Evolutionary conservation across 495 filamentous ascomycete genomes (phyloP), one percentile per base, ranked within the genome.

Genomic region (Articulospora tetracladia): DNA sequence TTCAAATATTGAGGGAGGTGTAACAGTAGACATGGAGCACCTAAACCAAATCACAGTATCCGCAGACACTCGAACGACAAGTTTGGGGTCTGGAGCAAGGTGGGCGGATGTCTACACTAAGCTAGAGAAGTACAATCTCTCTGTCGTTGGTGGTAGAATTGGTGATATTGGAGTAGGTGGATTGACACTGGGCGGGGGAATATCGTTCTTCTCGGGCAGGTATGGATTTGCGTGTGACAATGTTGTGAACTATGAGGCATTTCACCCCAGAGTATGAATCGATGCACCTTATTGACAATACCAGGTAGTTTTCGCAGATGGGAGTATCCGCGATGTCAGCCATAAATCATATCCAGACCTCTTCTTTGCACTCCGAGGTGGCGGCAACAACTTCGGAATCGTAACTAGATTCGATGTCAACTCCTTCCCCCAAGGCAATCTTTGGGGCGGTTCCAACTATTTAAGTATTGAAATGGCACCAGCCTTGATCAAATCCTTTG

Each of bases 161-260:
- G 62, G 74, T 0, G 70, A 67, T 20, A 74, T 87, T 34, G 84
- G 84, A n/a, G 78, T 83, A 19, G 76, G 79, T 20, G 84, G 84
- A 6, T 70, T 84, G 8, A 70, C 72, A 20, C 73, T 83, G 20
- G 81, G 81, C 8, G 20, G 63, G 83, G 50, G 50, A n/a, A 53
- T 32, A n/a, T 53, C 50, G 1, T 30, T 53, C 50, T 32, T 28
- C 12, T 3, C 50, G 12, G 10, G 12, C 7, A 26, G 50, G 7
- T 20, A 28, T 7, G 50, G 50, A 27, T 30, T 28, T 3, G 50
- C 28, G 2, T 32, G 24, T 15, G 50, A 53, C 22, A 30, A 26
- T 28, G 26, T 30, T n/a, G 3, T 53, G 26, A 32, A 28, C 28
- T 53, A 17, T 32, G 24, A 53, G 25, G 50, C 30, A n/a, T 17